A percentile compares a stretch with the other conserved stretches of the same genome.
phyloP scores from a whole-genome alignment of 768 basidiomycete species.

The Boletus subparvulus region DNA sequence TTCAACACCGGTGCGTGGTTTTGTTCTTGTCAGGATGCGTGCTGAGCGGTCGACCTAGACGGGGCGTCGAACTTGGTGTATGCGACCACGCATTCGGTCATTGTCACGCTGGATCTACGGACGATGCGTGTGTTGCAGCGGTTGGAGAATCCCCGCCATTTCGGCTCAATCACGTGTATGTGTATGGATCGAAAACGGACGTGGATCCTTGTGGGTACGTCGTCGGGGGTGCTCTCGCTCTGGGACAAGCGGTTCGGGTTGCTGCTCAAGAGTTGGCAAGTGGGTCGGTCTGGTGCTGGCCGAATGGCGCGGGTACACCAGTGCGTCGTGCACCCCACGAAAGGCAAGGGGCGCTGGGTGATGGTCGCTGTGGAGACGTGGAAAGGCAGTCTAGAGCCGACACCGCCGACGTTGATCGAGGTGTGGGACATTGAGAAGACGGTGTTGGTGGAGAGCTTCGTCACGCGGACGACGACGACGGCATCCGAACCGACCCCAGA shows the following conservation, averaged over 20 bases:
- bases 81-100: constrained; percentile 76
- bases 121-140: constrained; percentile 75
- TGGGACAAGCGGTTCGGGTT: constrained; percentile 97
- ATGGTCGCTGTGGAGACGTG: constrained; percentile 75
- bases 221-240: constrained; percentile 77
- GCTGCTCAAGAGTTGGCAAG: constrained; percentile 84
- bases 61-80: constrained; percentile 80
- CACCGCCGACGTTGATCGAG: constrained; percentile 60
- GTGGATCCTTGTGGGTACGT: constrained; percentile 90
- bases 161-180: constrained; percentile 82
- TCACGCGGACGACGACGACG: constrained; percentile 49
- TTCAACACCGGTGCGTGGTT: constrained; percentile 63
- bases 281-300: constrained; percentile 53
- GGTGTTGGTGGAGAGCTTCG: constrained; percentile 75
- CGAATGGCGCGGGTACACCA: constrained; percentile 64
- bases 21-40: background rate
- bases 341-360: constrained; percentile 87
- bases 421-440: constrained; percentile 93
- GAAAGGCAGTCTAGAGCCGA: constrained; percentile 37
- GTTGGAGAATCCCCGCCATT: constrained; percentile 82
- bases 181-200: constrained; percentile 82
- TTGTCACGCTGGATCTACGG: constrained; percentile 78
- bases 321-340: constrained; percentile 79
- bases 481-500: constrained; percentile 52
- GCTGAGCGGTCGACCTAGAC: constrained; percentile 42